phyloP scores from a whole-genome alignment of 1,284 basidiomycete species.

The Irpex sp. region DNA sequence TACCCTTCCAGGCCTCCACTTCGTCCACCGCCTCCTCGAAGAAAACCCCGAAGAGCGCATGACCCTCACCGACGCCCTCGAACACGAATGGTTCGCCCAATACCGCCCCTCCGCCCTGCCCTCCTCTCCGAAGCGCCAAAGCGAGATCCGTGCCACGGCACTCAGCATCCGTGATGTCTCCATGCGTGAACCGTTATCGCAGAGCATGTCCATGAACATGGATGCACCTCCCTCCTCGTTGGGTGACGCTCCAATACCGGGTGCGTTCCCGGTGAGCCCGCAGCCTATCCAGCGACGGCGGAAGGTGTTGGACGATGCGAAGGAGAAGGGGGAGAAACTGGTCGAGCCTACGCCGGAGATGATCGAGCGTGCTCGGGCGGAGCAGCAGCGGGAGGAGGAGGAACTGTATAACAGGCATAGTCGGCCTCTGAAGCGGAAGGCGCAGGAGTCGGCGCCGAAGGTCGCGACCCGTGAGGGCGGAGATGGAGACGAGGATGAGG shows the following conservation, averaged over 20 bases:
- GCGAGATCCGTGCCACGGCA: slow-evolving; percentile 2
- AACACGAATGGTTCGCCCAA: slow-evolving; percentile 61
- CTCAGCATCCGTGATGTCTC: slow-evolving; percentile 13
- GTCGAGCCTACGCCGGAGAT: slow-evolving; percentile 40
- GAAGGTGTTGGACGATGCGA: slow-evolving; percentile 40
- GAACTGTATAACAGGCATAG: slow-evolving; percentile 1
- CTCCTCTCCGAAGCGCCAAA: background rate
- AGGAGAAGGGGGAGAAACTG: slow-evolving; percentile 29
- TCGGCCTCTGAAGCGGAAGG: slow-evolving; percentile 23
- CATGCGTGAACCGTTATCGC: slow-evolving; percentile 23
- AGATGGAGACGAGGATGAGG: slow-evolving; percentile 3
- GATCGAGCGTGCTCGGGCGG: slow-evolving; percentile 23
- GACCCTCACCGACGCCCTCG: slow-evolving; percentile 52
- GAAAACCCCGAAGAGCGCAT: slow-evolving; percentile 54
- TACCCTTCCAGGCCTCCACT: slow-evolving; percentile 27
- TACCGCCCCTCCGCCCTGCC: background rate
- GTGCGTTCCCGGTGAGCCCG: slow-evolving; percentile 18
- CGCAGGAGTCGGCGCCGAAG: background rate
- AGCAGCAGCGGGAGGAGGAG: slow-evolving; percentile 7
- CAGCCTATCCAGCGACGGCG: slow-evolving; percentile 42
- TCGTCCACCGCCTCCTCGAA: slow-evolving; percentile 46
- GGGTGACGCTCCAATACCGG: slow-evolving; percentile 5
- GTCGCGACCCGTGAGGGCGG: background rate
- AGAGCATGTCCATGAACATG: slow-evolving; percentile 20
- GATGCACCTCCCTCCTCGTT: slow-evolving; percentile 10